Percentiles rank a stretch among this genome's conserved stretches.
Conservation (phyloP, 1,284 basidiomycete genomes). For the Pascua guehoae region DNA sequence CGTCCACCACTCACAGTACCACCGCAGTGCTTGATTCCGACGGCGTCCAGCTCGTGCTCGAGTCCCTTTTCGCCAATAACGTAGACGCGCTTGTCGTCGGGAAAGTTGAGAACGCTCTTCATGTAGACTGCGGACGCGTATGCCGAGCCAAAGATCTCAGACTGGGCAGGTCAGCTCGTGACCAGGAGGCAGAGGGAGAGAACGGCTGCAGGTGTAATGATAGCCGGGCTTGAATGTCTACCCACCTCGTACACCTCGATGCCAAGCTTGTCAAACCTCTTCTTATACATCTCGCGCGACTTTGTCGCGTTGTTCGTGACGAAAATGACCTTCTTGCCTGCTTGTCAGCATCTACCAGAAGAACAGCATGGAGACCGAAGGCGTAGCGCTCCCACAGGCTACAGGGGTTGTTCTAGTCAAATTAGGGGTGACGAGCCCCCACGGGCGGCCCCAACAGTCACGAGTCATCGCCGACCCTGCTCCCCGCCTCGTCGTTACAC, state of each 20-base stretch:
- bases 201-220: not conserved
- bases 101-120: constrained; percentile 80
- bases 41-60: constrained; percentile 83
- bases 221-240: constrained; percentile 10
- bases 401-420: no score
- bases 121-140: constrained; percentile 92
- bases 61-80: constrained; percentile 90
- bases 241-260: constrained; percentile 78
- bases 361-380: not conserved
- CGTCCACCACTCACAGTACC: constrained; percentile 60
- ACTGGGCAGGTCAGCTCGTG: constrained; percentile 54
- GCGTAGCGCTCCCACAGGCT: not conserved
- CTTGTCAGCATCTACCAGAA: not conserved
- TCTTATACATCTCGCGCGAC: constrained; percentile 78
- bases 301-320: constrained; percentile 99
- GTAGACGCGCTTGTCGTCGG: constrained; percentile 89
- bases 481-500: no score
- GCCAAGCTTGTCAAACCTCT: constrained; percentile 85
- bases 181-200: no score
- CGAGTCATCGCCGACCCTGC: not conserved
- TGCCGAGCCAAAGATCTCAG: constrained; percentile 93
- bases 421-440: no score
- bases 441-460: no score
- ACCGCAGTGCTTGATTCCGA: constrained; percentile 75
- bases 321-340: constrained; percentile 85